Base-by-base conservation (phyloP, 129 eudicot species). In the Mikania micrantha region DNA sequence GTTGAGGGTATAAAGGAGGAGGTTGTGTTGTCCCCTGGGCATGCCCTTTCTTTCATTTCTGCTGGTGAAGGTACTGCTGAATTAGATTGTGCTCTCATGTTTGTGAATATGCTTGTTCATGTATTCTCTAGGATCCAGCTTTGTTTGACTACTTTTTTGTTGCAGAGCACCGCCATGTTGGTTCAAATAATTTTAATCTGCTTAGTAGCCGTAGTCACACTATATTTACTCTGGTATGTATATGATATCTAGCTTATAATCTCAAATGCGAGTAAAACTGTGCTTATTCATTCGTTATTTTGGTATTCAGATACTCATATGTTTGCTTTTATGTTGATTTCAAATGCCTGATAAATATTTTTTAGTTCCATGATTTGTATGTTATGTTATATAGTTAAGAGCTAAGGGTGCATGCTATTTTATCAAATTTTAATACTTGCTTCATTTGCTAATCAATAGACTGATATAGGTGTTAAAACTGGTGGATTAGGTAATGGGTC, bases 1-100 rank as follows among this genome's bases (percentile, higher is more conserved):
- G 99, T 89, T 52, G 99, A 93, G 81, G 99, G 99, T 21, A 88
- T 93, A 57, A 93, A 93, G 82, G 99, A 93, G 78, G 99, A 93
- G 77, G 99, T 93, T 64, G 99, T 93, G 61, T 75, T 93, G 73
- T 93, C 99, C 22, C 99, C 99, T 69, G 99, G 99, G 63, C 99
- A 93, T 80, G 96, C 86, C 21, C 99, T 93, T 69, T 93, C 99
- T 44, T 93, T 93, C 62, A 93, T 93, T 66, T 95, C 99, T 67
- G 95, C 96, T 58, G 99, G 99, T 57, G 99, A 93, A 93, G 99
- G 99, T 93, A 78, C 57, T 31, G 13, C 39, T 57, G 60, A 57
- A 21, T 74, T 48, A 5, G 5, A 39, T 41, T 15, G 7, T 41
- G 50, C 32, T 47, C 7, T 4, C 25, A 65, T 27, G 61, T 67